phyloP scores from a whole-genome alignment of 129 eudicot species.

The Kitagawia praeruptora region DNA sequence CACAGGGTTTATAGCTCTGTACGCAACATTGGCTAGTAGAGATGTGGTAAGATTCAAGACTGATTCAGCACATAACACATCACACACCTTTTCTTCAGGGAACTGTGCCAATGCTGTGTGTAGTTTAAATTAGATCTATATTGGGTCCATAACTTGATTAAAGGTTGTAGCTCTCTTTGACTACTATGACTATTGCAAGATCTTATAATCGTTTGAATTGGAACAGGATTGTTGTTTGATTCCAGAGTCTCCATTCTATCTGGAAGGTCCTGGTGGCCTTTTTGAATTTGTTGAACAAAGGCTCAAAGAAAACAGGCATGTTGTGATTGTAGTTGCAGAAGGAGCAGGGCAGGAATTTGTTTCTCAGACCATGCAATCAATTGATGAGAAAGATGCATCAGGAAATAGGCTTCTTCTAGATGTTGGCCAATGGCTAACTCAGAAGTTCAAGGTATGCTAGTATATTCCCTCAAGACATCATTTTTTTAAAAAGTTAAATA shows the following conservation, averaged over 20 bases:
- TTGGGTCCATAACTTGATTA: not conserved
- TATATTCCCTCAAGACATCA: not conserved
- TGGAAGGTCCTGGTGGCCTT: constrained; percentile 85
- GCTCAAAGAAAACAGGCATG: constrained; percentile 71
- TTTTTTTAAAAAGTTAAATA: not conserved
- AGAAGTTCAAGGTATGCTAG: constrained; percentile 49
- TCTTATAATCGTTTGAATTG: constrained; percentile 29
- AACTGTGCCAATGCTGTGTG: not conserved
- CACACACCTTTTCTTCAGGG: constrained; percentile 14
- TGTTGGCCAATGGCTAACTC: constrained; percentile 74
- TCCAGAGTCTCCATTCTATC: constrained; percentile 85
- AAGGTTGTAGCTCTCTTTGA: not conserved
- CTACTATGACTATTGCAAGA: constrained; percentile 11
- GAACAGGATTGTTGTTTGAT: constrained; percentile 93
- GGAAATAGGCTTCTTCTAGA: constrained; percentile 75
- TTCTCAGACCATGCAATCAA: constrained; percentile 44
- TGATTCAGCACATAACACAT: constrained; percentile 3
- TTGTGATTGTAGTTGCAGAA: constrained; percentile 82
- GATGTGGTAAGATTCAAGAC: constrained; percentile 64
- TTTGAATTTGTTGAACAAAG: constrained; percentile 74
- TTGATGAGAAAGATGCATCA: constrained; percentile 67
- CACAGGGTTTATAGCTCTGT: constrained; percentile 81
- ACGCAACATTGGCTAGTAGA: constrained; percentile 74
- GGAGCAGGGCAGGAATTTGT: constrained; percentile 85
- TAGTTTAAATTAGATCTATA: not conserved